A percentile compares a stretch with the other conserved stretches of the same genome.
Evolutionary conservation across 1,139 yeast genomes (phyloP).

Genomic region (Hyphopichia buzzinii): DNA sequence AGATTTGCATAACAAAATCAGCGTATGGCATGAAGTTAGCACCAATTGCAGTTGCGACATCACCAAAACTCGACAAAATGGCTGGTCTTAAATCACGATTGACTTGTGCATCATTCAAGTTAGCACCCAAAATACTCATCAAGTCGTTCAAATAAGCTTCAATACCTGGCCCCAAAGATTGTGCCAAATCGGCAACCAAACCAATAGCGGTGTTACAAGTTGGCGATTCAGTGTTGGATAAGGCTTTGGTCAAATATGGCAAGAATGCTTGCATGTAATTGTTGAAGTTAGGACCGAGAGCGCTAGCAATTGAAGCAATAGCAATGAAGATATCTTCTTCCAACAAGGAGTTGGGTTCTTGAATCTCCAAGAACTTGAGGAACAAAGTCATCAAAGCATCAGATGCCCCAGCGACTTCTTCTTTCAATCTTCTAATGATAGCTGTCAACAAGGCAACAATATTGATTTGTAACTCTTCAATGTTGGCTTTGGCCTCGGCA

Average conservation of each 20-base stretch:
- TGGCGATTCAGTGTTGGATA: conserved; percentile 79
- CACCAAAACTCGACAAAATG: conserved; percentile 94
- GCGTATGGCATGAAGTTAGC: conserved; percentile 70
- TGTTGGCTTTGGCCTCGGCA: conserved; percentile 68
- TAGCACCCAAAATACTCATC: conserved; percentile 77
- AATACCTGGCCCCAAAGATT: conserved; percentile 74
- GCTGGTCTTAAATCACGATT: conserved; percentile 83
- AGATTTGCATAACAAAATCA: conserved; percentile 72
- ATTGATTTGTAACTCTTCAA: conserved; percentile 88
- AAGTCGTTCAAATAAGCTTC: conserved; percentile 74
- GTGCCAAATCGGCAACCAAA: conserved; percentile 94
- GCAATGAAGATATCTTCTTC: conserved; percentile 95
- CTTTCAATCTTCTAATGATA: conserved; percentile 79
- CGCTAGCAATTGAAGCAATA: conserved; percentile 83
- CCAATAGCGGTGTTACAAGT: conserved; percentile 90
- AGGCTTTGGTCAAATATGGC: conserved; percentile 76
- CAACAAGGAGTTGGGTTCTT: conserved; percentile 70
- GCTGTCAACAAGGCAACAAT: conserved; percentile 84
- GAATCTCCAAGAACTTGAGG: conserved; percentile 60
- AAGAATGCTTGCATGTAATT: conserved; percentile 78
- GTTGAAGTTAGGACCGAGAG: conserved; percentile 66
- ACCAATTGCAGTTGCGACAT: conserved; percentile 88
- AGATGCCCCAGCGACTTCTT: conserved; percentile 64
- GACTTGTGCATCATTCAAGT: conserved; percentile 62
- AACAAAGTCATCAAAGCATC: conserved; percentile 85